Base-by-base conservation (phyloP, 805 yeast species). In the Ogataea ramenticola region DNA sequence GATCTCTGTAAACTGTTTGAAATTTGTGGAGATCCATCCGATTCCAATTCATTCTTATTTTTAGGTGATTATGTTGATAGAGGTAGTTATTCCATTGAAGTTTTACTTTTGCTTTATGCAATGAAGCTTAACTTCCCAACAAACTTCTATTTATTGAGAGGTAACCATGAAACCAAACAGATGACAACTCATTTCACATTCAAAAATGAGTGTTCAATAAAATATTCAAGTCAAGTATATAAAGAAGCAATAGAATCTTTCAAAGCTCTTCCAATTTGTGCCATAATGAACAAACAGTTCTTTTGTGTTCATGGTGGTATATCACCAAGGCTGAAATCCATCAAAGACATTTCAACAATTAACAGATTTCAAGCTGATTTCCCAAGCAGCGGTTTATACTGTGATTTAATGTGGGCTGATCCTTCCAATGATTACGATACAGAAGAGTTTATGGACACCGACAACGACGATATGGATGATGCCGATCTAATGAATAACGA, bases 301-400 rank as follows among this genome's bases (percentile, higher is more conserved):
- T 84, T 91, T 60, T 91, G 98, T 64, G 95, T 89, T 42, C 99
- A 91, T 60, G 99, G 98, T 42, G 98, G 98, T 14, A 71, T 91
- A 12, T 86, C 96, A 10, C 96, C 96, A 4, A 93, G 88, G 43
- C 67, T 91, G 50, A 74, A 71, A 43, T 67, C 82, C 2, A 68
- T 87, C 34, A 79, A 79, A 39, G 96, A 89, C 58, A 65, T 91
- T 30, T 71, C 74, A 27, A 69, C 65, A 32, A 67, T 91, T 34
- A 79, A 90, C 64, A 74, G 99, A 51, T 91, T 90, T 67, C 72
- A 83, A 45, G 96, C 89, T 59, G 96, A 96, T 24, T 58, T 60
- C 43, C 98, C 99, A 7, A 85, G 96, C 2, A 76, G 80, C 48
- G 99, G 99, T 0, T 63, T 91, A 43, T 86, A 88, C 88, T 91